Conservation (phyloP, 352 stramenopile genomes). For the Globisporangium cystogenes region DNA sequence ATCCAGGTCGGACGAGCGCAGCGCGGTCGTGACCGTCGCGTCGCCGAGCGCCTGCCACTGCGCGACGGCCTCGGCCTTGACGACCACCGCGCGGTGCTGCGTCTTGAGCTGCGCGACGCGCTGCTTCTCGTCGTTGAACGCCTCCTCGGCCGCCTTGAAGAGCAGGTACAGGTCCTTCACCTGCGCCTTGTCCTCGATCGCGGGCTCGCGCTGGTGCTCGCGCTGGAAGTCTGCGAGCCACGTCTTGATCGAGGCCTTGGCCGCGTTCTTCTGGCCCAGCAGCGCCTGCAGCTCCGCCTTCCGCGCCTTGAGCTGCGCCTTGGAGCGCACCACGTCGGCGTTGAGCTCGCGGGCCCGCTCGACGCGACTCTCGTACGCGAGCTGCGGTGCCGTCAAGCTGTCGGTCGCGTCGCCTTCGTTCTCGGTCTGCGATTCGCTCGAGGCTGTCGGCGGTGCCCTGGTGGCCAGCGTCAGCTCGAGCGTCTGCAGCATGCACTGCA, state of each 20-base stretch:
- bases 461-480: conserved; percentile 21
- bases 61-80: conserved; percentile 41
- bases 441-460: background rate
- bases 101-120: conserved; percentile 30
- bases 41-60: conserved; percentile 41
- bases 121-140: conserved; percentile 37
- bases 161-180: conserved; percentile 71
- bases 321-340: conserved; percentile 36
- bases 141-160: conserved; percentile 69
- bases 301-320: conserved; percentile 21
- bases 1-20: background rate
- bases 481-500: conserved; percentile 35
- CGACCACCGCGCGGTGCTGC: conserved; percentile 34
- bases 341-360: conserved; percentile 39
- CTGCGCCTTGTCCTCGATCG: conserved; percentile 72
- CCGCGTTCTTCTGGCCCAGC: conserved; percentile 34
- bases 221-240: conserved; percentile 59
- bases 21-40: conserved; percentile 12
- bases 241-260: conserved; percentile 55
- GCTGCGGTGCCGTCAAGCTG: conserved; percentile 16
- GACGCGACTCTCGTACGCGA: conserved; percentile 38
- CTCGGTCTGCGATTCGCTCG: conserved; percentile 11
- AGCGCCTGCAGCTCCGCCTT: conserved; percentile 32
- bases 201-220: conserved; percentile 40
- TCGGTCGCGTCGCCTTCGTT: background rate